Percentiles rank a stretch among this genome's conserved stretches.
Conservation (phyloP, 2,329 filamentous ascomycete genomes). For the Incumbomyces lentus region DNA sequence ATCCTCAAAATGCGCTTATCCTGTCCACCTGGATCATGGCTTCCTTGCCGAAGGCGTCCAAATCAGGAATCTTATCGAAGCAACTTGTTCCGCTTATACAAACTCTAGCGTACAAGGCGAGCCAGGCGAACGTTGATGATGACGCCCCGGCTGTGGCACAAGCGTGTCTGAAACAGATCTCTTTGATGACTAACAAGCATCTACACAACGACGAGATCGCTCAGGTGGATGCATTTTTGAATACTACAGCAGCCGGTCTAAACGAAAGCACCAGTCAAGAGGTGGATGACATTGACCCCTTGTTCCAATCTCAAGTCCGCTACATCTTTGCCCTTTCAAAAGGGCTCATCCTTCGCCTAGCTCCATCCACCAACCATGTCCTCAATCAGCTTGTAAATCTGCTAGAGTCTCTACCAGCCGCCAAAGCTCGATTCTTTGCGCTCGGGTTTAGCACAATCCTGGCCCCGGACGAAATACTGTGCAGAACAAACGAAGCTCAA, state of each 20-base stretch:
- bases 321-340: conserved; percentile 53
- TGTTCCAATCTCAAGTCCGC: conserved; percentile 31
- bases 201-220: conserved; percentile 23
- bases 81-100: conserved; percentile 16
- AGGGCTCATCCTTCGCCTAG: conserved; percentile 46
- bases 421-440: conserved; percentile 42
- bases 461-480: conserved; percentile 51
- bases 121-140: conserved; percentile 10
- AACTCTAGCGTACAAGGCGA: conserved; percentile 21
- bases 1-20: conserved; percentile 32
- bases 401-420: conserved; percentile 30
- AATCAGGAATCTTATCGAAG: conserved; percentile 10
- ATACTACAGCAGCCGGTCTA: conserved; percentile 16
- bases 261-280: not conserved
- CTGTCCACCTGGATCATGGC: conserved; percentile 30
- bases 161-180: conserved; percentile 21
- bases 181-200: conserved; percentile 32
- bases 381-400: conserved; percentile 40
- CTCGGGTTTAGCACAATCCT: conserved; percentile 51
- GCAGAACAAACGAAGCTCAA: conserved; percentile 49
- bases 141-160: conserved; percentile 5
- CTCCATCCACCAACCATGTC: conserved; percentile 39
- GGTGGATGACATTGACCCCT: conserved; percentile 22
- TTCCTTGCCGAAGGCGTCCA: conserved; percentile 16
- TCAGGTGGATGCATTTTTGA: conserved; percentile 24